Base-by-base conservation (phyloP, 129 eudicot genomes). In the Artemisia tridentata region DNA sequence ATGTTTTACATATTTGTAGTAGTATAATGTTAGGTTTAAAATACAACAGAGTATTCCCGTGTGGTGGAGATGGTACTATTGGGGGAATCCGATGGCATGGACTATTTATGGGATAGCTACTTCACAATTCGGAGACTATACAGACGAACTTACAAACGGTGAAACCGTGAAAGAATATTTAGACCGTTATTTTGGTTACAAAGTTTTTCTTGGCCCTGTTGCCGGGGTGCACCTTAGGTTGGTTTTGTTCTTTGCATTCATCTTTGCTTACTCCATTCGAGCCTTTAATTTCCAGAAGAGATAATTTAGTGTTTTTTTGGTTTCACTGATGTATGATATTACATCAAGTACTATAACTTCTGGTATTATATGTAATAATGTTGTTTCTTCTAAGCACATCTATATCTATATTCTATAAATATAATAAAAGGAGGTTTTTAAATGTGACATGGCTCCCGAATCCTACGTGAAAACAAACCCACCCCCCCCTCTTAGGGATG, bases 111-210 rank as follows among this genome's bases (percentile, higher is more conserved):
- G 67, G 12, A 62, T 62, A 49, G 18, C 34, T 34, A 48, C 49
- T 25, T 81, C 89, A 10, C 89, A 85, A 27, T 82, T 63, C 23
- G 86, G 86, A 27, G 86, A 82, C 29, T 31, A 29, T 12, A 51
- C 54, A 7, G 16, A 47, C 17, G 2, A 0, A 15, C 54, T 82
- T 38, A 1, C 17, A 8, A 27, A 57, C 7, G 62, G 57, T 17
- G 9, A 34, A 51, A 47, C 61, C 0, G 58, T 82, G 0, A 73
- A 74, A 61, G 56, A 0, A 10, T 82, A 73, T 43, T 56, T 78
- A 77, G 81, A 80, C 4, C n/a, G 52, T 2, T 23, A 48, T 50
- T 64, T 71, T 4, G 86, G 80, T 18, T 18, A 74, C 13, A 72
- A 25, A 74, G 49, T 73, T 69, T 78, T 82, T 55, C 53, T 82